Percentiles rank a stretch among this genome's conserved stretches.
Conservation (phyloP, 164 flowering plant genomes). For the Macadamia tetraphylla region DNA sequence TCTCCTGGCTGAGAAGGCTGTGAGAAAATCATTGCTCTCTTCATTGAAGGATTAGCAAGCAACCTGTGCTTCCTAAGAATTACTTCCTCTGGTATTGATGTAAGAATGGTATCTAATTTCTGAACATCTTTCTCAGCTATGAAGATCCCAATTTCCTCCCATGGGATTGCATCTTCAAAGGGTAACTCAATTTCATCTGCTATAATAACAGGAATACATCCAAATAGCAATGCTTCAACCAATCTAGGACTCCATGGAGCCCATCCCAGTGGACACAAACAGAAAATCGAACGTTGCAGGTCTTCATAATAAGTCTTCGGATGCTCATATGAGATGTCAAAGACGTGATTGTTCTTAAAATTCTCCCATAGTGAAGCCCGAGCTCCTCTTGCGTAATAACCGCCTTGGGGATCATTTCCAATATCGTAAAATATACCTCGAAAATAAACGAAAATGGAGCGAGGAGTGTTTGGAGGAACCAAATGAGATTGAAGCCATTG, state of each 20-base stretch:
- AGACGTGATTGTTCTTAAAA: slow-evolving; percentile 89
- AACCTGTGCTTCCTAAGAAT: slow-evolving; percentile 81
- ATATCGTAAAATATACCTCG: slow-evolving; percentile 71
- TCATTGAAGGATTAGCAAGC: slow-evolving; percentile 87
- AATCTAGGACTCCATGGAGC: slow-evolving; percentile 98
- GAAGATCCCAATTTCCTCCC: slow-evolving; percentile 93
- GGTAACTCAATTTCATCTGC: slow-evolving; percentile 95
- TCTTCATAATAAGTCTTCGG: slow-evolving; percentile 93
- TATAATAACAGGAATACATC: slow-evolving; percentile 92
- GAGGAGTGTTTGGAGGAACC: slow-evolving; percentile 79
- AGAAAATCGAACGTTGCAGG: slow-evolving; percentile 93
- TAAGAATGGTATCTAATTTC: slow-evolving; percentile 75
- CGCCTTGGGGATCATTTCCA: slow-evolving; percentile 92
- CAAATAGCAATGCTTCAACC: slow-evolving; percentile 91
- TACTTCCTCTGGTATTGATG: slow-evolving; percentile 73
- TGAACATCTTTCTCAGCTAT: slow-evolving; percentile 86
- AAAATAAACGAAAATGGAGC: slow-evolving; percentile 54
- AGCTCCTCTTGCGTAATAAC: slow-evolving; percentile 98
- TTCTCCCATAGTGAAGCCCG: slow-evolving; percentile 98
- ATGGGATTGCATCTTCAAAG: slow-evolving; percentile 94
- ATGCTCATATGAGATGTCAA: slow-evolving; percentile 94
- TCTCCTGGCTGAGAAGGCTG: slow-evolving; percentile 86
- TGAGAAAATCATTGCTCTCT: slow-evolving; percentile 85
- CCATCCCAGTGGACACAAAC: slow-evolving; percentile 95
- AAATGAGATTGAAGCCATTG: slow-evolving; percentile 92